Evolutionary conservation across 1,139 yeast species (phyloP), one percentile per base, ranked within the genome.

Genomic region (Kurtzmaniella natalensis): DNA sequence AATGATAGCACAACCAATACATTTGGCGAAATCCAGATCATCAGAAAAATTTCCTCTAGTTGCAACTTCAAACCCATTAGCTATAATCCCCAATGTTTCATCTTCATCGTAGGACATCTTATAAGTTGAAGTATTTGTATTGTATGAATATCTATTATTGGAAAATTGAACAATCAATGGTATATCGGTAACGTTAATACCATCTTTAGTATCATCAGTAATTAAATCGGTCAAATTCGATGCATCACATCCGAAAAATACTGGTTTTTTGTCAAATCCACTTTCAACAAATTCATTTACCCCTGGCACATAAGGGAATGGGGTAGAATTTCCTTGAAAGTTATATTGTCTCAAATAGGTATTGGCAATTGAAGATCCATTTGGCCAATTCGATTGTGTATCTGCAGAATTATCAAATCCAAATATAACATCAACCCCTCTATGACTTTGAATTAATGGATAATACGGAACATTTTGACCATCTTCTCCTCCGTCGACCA

Each of bases 401-500:
- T 88, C 95, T 28, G 86, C 92, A n/a, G 88, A 78, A 57, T 81
- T 83, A 53, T 88, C 97, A 51, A 77, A 79, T 0, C 94, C 94
- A 55, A 88, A 75, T 22, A 88, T 71, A 9, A 83, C 76, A 53
- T 88, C 97, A 16, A 87, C 67, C n/a, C 67, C 64, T 51, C 96
- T 74, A 30, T 70, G 72, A 8, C 76, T 72, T 56, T 82, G 92
- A 31, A 87, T 56, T 46, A 87, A 65, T 16, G 96, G 96, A 40
- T 73, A 67, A 30, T 86, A 61, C 7, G 96, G 96, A 20, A 88
- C 69, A 46, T 82, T 83, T 53, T 87, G 92, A 10, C 55, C 58
- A 58, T 85, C 95, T 56, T 82, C 89, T 44, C 96, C 95, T 40
- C 96, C 96, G 53, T 88, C 96, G n/a, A 80, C 89, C 40, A 87